Base-by-base conservation (phyloP, 2,329 filamentous ascomycete genomes). In the Aspergillus alliaceus region DNA sequence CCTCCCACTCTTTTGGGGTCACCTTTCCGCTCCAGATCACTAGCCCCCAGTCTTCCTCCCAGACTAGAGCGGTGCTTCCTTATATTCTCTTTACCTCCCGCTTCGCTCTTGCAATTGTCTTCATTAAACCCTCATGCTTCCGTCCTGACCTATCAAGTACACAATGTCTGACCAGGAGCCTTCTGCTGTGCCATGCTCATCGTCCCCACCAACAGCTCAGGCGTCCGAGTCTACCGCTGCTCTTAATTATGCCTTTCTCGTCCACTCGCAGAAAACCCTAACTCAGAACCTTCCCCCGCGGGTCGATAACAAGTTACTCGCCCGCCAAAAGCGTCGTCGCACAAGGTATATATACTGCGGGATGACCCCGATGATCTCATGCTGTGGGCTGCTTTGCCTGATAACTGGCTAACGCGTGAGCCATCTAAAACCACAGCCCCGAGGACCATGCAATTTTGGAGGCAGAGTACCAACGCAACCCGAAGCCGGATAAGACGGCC, bases 391-490 rank as follows among this genome's bases (percentile, higher is more conserved):
- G 27, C 49, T 34, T 31, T 46, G 39, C n/a, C n/a, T 15, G 6
- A 50, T 48, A 34, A 18, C 24, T 47, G n/a, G 47, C 63, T 64
- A 50, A 60, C 51, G 27, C 20, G 46, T 47, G 31, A 12, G 12
- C 27, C 14, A 20, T 22, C 27, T 52, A 29, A 35, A 39, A 48
- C 7, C 60, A 62, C 63, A 96, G 91, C 70, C 88, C 90, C 39
- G 90, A 93, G 75, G 93, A 98, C 78, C 93, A 96, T 79, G 85
- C 88, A 52, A 85, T 96, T 53, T 86, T 97, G 59, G 93, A 97
- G 75, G 84, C 89, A 34, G 91, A 93, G 58, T 97, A 96, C 72
- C 83, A 85, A 66, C 84, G 82, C 60, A 96, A 97, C 73, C 86
- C 91, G 6, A 97, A 96, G 75, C 93, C 93, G 32, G 93, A 96